Base-by-base conservation (phyloP, 352 stramenopile genomes). In the Phytophthora tubulina region DNA sequence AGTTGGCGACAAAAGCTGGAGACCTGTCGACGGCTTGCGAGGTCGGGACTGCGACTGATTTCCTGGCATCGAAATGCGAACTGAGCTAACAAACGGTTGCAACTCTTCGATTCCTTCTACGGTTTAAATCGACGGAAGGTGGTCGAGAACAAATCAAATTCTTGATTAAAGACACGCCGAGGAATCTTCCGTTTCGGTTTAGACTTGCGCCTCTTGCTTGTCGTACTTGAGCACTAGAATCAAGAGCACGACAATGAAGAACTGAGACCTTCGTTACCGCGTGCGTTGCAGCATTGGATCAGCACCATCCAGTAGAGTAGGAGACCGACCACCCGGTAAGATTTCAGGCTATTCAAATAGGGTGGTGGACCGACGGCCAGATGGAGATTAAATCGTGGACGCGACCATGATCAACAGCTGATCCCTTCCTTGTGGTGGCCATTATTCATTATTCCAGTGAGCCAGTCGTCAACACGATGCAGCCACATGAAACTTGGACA, bases 1-100 rank as follows among this genome's bases (percentile, higher is more conserved):
- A 30, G 75, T 76, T 21, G 78, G 75, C 11, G 78, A 85, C 14
- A 85, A 60, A 13, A 85, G 63, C 31, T 79, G 75, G 14, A 85
- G 58, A 38, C 78, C 74, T 3, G 2, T 56, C 44, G 58, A 32
- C 15, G 14, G 8, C 8, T 57, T 57, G 45, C 57, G 50, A 30
- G 56, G 31, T 17, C 45, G 30, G 4, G 51, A 35, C 14, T 67
- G 42, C 15, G 50, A 49, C 10, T 63, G 51, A 15, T 51, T 71
- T 63, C 48, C 65, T 38, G 55, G 56, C 65, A 78, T 78, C 45
- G 27, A 62, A 72, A 60, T 60, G 46, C 63, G 62, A 70, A 65
- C 21, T 56, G 45, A 33, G 31, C 17, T 13, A 27, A 15, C 42
- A 11, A 15, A 63, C 5, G 31, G n/a, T 14, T 51, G 4, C 42